A percentile compares a stretch with the other conserved stretches of the same genome.
Conservation (phyloP, 139 green algal species). For the Closterium sp. region DNA sequence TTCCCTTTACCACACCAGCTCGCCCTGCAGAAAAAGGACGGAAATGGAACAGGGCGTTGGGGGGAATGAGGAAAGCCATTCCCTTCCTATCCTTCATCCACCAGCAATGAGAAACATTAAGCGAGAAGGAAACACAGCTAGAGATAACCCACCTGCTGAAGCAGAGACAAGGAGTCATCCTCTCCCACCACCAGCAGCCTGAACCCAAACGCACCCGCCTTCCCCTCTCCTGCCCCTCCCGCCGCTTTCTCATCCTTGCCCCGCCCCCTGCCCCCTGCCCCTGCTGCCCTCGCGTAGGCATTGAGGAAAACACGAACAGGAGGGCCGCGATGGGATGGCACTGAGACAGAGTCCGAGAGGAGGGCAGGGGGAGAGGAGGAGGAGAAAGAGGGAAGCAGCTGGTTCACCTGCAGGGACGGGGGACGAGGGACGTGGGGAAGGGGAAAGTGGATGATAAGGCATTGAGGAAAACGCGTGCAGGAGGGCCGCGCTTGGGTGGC, state of each 20-base stretch:
- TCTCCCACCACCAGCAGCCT: slow-evolving; percentile 31
- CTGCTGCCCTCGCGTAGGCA: slow-evolving; percentile 11
- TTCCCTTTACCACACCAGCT: slow-evolving; percentile 67
- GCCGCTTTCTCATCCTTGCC: not conserved
- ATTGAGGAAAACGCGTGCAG: not conserved
- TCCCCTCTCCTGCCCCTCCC: not conserved
- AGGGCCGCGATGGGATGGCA: not conserved
- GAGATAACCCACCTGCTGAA: slow-evolving; percentile 24
- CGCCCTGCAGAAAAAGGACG: slow-evolving; percentile 1
- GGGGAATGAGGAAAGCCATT: not conserved
- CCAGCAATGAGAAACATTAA: not conserved
- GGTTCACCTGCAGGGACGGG: not conserved
- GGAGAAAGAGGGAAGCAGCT: not conserved
- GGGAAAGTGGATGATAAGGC: not conserved
- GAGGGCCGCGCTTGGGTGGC: not conserved
- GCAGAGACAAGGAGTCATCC: slow-evolving; percentile 34
- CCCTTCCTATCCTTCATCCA: not conserved
- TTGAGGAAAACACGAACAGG: slow-evolving; percentile 37
- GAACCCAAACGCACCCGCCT: slow-evolving; percentile 23
- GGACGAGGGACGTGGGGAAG: not conserved
- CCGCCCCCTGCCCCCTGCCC: not conserved
- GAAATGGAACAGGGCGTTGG: not conserved
- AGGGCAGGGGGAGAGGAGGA: not conserved
- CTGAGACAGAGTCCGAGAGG: not conserved
- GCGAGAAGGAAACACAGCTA: not conserved